phyloP scores from a whole-genome alignment of 2,329 filamentous ascomycete genomes.

The Ceratocystiopsis sp. region DNA sequence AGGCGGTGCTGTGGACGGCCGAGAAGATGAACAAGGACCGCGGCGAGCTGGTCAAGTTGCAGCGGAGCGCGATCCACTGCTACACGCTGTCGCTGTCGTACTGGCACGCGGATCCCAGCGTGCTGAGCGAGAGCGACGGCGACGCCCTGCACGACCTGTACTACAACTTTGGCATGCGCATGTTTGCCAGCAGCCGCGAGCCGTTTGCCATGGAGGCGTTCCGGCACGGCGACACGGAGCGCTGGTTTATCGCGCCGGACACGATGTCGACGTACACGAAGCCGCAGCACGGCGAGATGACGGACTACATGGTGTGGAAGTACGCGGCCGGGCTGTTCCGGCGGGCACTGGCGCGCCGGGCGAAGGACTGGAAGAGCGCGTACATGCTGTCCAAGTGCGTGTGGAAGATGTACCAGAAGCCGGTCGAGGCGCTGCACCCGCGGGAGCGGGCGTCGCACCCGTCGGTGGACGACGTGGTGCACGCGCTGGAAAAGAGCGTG shows the following conservation, averaged over 20 bases:
- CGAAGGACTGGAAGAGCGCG: conserved; percentile 40
- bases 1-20: conserved; percentile 73
- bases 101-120: conserved; percentile 24
- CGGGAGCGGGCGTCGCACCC: conserved; percentile 24
- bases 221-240: conserved; percentile 35
- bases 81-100: conserved; percentile 46
- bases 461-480: conserved; percentile 25
- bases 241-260: conserved; percentile 36
- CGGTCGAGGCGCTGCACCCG: conserved; percentile 24
- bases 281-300: conserved; percentile 38
- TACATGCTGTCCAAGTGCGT: conserved; percentile 46
- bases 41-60: conserved; percentile 54
- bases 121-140: conserved; percentile 25
- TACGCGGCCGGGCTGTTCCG: conserved; percentile 38
- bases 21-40: conserved; percentile 82
- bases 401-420: conserved; percentile 45
- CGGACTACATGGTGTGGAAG: conserved; percentile 44
- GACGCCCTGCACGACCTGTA: conserved; percentile 42
- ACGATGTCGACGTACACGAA: conserved; percentile 33
- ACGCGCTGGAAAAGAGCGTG: conserved; percentile 32
- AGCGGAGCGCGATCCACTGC: conserved; percentile 70
- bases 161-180: conserved; percentile 41
- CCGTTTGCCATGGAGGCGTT: conserved; percentile 48
- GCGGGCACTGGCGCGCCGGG: conserved; percentile 36
- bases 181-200: conserved; percentile 44